phyloP scores from a whole-genome alignment of 179 eudicot genomes.

The Dionaea muscipula region DNA sequence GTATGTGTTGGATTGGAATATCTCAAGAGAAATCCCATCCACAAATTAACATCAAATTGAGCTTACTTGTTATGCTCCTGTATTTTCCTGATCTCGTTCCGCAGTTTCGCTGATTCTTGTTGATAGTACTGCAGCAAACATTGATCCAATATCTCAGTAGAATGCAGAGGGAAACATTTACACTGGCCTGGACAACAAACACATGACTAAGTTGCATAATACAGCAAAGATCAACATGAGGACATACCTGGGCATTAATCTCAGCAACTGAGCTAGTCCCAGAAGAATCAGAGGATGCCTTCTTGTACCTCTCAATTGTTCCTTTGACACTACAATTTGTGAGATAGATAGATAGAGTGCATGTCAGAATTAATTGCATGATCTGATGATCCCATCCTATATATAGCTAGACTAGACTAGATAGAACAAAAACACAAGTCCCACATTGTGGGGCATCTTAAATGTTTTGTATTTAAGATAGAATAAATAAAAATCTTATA shows the following conservation, averaged over 20 bases:
- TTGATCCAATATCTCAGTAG: not conserved
- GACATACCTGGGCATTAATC: constrained; percentile 66
- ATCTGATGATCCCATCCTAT: too few species aligned
- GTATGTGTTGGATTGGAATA: too few species aligned
- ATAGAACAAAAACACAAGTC: too few species aligned
- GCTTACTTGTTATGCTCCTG: constrained; percentile 67
- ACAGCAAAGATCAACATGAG: not conserved
- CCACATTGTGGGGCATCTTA: too few species aligned
- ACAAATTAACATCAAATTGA: not conserved
- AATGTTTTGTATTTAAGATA: too few species aligned
- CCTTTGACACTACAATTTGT: constrained; percentile 52
- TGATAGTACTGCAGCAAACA: constrained; percentile 53
- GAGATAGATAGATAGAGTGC: not conserved
- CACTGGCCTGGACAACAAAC: too few species aligned
- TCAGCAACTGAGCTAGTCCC: constrained; percentile 52
- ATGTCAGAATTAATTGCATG: too few species aligned
- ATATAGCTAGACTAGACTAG: too few species aligned
- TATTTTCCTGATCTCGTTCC: constrained; percentile 44
- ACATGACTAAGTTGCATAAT: too few species aligned
- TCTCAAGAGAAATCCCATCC: too few species aligned
- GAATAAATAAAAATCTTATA: not conserved
- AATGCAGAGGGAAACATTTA: not conserved
- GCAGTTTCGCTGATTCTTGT: constrained; percentile 74
- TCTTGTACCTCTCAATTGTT: constrained; percentile 82
- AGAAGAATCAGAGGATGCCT: constrained; percentile 46